Evolutionary conservation across 768 basidiomycete species (phyloP).

Genomic region (Gymnopilus dilepis): DNA sequence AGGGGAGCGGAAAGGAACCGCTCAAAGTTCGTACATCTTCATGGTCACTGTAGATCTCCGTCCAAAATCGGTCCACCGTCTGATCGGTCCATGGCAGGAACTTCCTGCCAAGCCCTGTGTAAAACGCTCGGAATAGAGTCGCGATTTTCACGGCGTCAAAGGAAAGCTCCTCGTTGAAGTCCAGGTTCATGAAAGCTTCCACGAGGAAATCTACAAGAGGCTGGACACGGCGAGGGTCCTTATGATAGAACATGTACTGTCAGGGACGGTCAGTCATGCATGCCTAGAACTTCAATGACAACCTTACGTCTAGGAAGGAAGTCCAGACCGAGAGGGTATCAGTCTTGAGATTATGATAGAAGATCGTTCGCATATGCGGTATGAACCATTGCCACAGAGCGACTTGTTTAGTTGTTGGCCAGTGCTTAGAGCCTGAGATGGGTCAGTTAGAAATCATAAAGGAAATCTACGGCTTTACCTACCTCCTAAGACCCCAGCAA

Average conservation of each 20-base stretch:
- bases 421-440: slow-evolving; percentile 78
- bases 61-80: slow-evolving; percentile 70
- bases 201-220: slow-evolving; percentile 79
- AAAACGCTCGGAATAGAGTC: slow-evolving; percentile 70
- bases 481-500: slow-evolving; percentile 77
- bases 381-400: slow-evolving; percentile 82
- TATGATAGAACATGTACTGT: slow-evolving; percentile 77
- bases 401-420: slow-evolving; percentile 74
- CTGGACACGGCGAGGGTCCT: slow-evolving; percentile 84
- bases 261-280: slow-evolving; percentile 13
- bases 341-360: slow-evolving; percentile 75
- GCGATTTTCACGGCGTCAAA: slow-evolving; percentile 79
- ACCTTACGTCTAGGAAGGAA: slow-evolving; percentile 77
- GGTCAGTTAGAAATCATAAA: not conserved
- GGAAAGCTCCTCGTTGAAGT: slow-evolving; percentile 83
- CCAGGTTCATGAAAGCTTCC: slow-evolving; percentile 63
- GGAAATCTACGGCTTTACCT: slow-evolving; percentile 11
- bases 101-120: slow-evolving; percentile 79
- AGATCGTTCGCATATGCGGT: slow-evolving; percentile 67
- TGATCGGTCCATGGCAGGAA: slow-evolving; percentile 80
- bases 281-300: no score
- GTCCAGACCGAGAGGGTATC: slow-evolving; percentile 83
- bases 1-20: slow-evolving; percentile 7
- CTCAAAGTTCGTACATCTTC: slow-evolving; percentile 60
- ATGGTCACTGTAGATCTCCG: slow-evolving; percentile 74